Evolutionary conservation across 2,329 filamentous ascomycete species (phyloP), one percentile per base, ranked within the genome.

Genomic region (Colletotrichum tropicale): DNA sequence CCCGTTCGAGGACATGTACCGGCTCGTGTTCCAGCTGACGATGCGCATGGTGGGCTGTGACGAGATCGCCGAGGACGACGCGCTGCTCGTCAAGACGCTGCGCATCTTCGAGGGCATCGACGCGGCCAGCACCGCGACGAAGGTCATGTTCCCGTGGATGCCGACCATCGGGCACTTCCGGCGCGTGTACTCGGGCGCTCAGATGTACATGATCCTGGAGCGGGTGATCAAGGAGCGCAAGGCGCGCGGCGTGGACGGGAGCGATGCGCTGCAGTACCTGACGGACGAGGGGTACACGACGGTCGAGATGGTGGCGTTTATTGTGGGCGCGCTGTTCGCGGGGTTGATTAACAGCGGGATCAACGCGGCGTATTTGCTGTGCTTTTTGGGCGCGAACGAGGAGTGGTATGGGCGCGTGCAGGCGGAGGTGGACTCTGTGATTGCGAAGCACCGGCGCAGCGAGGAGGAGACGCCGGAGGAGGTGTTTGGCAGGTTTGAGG

Each of bases 271-370:
- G 78, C 90, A 92, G 79, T 86, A 84, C 32, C 79, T 91, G 52
- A 85, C 92, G 24, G 90, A 92, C 56, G 81, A 86, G 34, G 89
- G 87, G 7, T 86, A 88, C n/a, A 81, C 80, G 18, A 84, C 88
- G 13, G 78, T 80, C 9, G 82, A 85, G 62, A 87, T 90, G 38
- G 83, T 89, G 43, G 79, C 81, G 21, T 90, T 91, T 80, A 84
- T 90, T 38, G 82, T 91, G n/a, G 86, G 87, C 15, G 83, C 88
- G 0, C 81, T 92, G 5, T 91, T 90, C 79, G 90, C 90, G 2
- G 90, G 90, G n/a, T 83, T 89, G 38, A 77, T 91, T n/a, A 92
- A 92, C 81, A 89, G 84, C 28, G 89, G 89, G 52, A 87, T 90
- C 80, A 91, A 90, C 77, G 87, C 88, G 2, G 87, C 87, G 3